These are phyloP conservation scores for Pterulicium gracile DNA, from an alignment of 1,284 basidiomycete genomes.

Conservation along the genomic window DNA sequence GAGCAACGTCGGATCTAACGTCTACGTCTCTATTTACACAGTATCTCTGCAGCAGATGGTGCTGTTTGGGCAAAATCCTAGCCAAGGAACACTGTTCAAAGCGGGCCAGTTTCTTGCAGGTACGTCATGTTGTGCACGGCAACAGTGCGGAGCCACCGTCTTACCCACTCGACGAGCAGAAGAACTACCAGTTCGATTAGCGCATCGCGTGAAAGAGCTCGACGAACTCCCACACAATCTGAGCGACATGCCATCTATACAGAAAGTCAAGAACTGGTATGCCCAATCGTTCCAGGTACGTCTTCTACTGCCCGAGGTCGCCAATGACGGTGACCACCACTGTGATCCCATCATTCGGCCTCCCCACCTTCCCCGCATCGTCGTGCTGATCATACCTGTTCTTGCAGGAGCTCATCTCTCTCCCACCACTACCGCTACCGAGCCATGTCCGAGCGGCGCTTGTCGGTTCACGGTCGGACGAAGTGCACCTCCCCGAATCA, in stretches of 20 bases:
- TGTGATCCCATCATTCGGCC: conserved; percentile 7
- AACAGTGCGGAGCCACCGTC: neutral
- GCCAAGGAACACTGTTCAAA: conserved; percentile 79
- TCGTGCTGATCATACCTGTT: conserved; percentile 2
- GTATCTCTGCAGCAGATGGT: conserved; percentile 93
- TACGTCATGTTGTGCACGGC: conserved; percentile 17
- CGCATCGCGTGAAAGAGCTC: conserved; percentile 94
- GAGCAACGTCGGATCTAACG: neutral
- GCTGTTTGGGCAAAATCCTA: conserved; percentile 78
- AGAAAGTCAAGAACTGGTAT: conserved; percentile 98
- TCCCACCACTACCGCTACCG: conserved; percentile 68
- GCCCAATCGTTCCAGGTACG: conserved; percentile 94
- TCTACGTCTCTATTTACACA: conserved; percentile 17
- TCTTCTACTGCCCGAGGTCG: conserved; percentile 9
- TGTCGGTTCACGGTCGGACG: conserved; percentile 34
- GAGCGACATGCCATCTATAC: conserved; percentile 87
- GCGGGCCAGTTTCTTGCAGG: conserved; percentile 79
- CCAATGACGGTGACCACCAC: too few relatives aligned
- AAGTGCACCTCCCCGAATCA: conserved; percentile 45
- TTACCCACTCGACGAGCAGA: conserved; percentile 31
- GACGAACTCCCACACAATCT: conserved; percentile 91
- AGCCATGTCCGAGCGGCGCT: conserved; percentile 61
- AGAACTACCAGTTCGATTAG: conserved; percentile 89
- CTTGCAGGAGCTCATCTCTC: conserved; percentile 74
- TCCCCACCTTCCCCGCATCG: neutral